Evolutionary conservation across 2,329 filamentous ascomycete genomes (phyloP), one percentile per base, ranked within the genome.

Genomic region (Scleromitrula shiraiana): DNA sequence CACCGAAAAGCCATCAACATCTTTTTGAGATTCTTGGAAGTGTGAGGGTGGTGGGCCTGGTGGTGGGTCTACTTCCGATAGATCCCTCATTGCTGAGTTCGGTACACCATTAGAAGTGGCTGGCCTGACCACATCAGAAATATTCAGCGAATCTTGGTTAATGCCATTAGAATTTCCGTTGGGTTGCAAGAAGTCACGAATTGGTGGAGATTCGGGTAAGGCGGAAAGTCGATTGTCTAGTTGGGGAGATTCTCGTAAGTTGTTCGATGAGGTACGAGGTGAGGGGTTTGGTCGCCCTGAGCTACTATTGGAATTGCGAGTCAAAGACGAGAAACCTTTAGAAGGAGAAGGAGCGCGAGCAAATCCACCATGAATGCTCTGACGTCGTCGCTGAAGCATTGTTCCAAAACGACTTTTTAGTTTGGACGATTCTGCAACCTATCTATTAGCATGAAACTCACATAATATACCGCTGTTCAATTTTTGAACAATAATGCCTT

Each of bases 1-100:
- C n/a, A 91, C 76, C 4, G 76, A 83, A 61, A 82, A 93, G 6
- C 87, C 88, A 55, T 94, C 87, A 0, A 78, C 70, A 61, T 93
- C 88, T 62, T 80, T 86, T 17, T 68, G 66, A 47, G 73, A 62
- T 48, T 69, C 55, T 38, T 55, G 57, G 14, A 55, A 20, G 20
- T 62, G 60, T 36, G 60, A 59, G 23, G 59, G 60, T 20, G 77
- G 73, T 19, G 75, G 70, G 0, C 73, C 74, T 2, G 72, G 68
- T 14, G 76, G 75, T 24, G 76, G 71, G 7, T 71, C 67, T 24
- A 75, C 72, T 44, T 75, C 74, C 41, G 73, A 70, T 20, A 76
- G 61, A 45, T 78, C 76, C 35, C 68, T 43, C 14, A 59, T 32
- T 17, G 49, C 46, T 38, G 50, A 41, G 15, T 65, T 59, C 26